These are phyloP conservation scores for Globisporangium carolinianum DNA, from an alignment of 352 stramenopile genomes.

Conservation along the genomic window DNA sequence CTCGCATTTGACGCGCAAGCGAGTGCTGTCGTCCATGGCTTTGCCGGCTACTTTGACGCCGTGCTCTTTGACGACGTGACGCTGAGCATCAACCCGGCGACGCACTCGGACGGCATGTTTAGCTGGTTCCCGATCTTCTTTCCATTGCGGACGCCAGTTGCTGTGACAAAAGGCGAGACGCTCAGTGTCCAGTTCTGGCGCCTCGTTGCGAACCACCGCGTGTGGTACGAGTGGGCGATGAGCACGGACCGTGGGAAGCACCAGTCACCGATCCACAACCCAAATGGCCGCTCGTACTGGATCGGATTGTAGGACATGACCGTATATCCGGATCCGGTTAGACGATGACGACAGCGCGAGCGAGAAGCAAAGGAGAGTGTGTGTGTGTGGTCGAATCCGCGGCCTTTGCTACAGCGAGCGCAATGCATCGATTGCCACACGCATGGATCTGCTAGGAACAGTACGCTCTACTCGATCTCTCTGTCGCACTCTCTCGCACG, in stretches of 20 bases:
- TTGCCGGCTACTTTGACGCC: constrained; percentile 95
- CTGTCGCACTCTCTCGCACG: too few species aligned
- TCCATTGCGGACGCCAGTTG: constrained; percentile 88
- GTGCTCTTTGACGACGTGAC: constrained; percentile 91
- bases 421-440: too few species aligned
- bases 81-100: constrained; percentile 93
- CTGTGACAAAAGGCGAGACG: constrained; percentile 69
- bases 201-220: constrained; percentile 72
- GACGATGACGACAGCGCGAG: neutral
- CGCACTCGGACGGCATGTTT: constrained; percentile 97
- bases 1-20: constrained; percentile 47
- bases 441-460: too few species aligned
- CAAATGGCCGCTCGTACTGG: constrained; percentile 93
- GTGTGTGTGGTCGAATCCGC: too few species aligned
- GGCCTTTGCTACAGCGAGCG: too few species aligned
- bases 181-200: constrained; percentile 93
- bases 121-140: constrained; percentile 99
- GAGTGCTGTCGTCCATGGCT: constrained; percentile 87
- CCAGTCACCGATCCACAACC: constrained; percentile 92
- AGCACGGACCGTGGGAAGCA: constrained; percentile 31
- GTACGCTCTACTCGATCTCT: too few species aligned
- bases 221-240: constrained; percentile 99
- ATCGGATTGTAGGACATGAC: constrained; percentile 84
- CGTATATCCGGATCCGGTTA: neutral
- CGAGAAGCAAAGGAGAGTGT: too few species aligned